Evolutionary conservation across 768 basidiomycete species (phyloP), one percentile per base, ranked within the genome.

Genomic region (Cystofilobasidium macerans): DNA sequence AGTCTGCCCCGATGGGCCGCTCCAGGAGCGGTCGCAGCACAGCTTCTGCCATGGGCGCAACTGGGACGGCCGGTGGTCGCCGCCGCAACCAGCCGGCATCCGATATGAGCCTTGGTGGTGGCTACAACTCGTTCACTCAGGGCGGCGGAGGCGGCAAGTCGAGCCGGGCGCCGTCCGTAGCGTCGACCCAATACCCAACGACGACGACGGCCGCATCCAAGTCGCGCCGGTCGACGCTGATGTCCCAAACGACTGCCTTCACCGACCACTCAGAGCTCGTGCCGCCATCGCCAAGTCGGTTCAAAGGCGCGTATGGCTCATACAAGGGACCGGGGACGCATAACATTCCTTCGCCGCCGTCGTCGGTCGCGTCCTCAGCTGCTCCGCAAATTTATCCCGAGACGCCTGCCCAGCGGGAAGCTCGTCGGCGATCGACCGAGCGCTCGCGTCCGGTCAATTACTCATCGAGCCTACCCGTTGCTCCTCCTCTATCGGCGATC

Each of bases 331-430:
- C 26, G 5, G 51, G 28, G 12, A 18, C 51, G 30, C 51, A 54
- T 20, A 54, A 54, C 51, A 54, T 54, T 33, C 65, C 65, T 0
- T 67, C 65, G 14, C 53, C 65, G 26, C 65, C 65, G 3, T 67
- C 65, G 16, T 67, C 65, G 3, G 40, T 67, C 53, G 65, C 59
- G 14, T 67, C 65, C 0, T 67, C 65, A 5, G 61, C 48, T 36
- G 47, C 60, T 0, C 65, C 65, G 26, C 65, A 67, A 30, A 60
- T 67, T 26, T 67, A 61, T 45, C 65, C 65, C 6, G 65, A 67
- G 26, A 67, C 65, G n/a, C 65, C 65, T 30, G 65, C 65, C 8
- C 65, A 67, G 45, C 36, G 42, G 28, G 59, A 61, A 32, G 33
- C 54, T 18, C 60, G 65, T 20, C 60, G 65, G 38, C 26, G 42